These are phyloP conservation scores for Didymellaceae sp. DNA, from an alignment of 2,329 filamentous ascomycete genomes.

Conservation along the genomic window DNA sequence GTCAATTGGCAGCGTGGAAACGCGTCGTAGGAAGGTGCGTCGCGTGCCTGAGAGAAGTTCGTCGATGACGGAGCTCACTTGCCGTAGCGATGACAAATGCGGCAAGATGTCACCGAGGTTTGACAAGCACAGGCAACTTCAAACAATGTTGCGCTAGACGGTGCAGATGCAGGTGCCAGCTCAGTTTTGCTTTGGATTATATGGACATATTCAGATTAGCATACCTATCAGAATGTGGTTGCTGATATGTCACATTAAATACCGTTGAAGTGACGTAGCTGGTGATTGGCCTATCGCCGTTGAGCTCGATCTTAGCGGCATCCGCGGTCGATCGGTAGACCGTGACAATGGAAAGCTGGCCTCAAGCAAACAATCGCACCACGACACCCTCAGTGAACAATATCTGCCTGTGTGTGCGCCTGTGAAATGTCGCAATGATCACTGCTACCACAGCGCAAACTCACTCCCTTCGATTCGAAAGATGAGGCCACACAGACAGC, in stretches of 20 bases:
- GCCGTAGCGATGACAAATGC: slow-evolving; percentile 18
- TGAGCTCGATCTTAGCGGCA: slow-evolving; percentile 23
- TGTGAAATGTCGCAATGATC: slow-evolving; percentile 44
- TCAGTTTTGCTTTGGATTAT: no score
- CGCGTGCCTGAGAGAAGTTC: slow-evolving; percentile 9
- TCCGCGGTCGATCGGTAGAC: slow-evolving; percentile 22
- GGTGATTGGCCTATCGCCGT: slow-evolving; percentile 38
- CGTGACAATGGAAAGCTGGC: slow-evolving; percentile 43
- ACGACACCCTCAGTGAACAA: slow-evolving; percentile 7
- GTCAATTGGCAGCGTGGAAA: slow-evolving; percentile 5
- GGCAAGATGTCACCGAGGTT: slow-evolving; percentile 8
- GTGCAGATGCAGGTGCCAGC: no score
- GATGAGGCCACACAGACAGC: slow-evolving; percentile 46
- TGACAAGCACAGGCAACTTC: background rate
- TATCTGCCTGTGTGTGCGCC: slow-evolving; percentile 13
- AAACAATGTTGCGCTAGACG: background rate
- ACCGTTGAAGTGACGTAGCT: slow-evolving; percentile 31
- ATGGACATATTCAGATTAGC: no score
- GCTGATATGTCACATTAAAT: background rate
- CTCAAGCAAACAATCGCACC: slow-evolving; percentile 36
- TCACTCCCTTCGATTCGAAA: slow-evolving; percentile 21
- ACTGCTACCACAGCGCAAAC: slow-evolving; percentile 20
- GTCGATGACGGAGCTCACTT: slow-evolving; percentile 11
- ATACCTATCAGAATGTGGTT: background rate
- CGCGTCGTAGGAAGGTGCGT: slow-evolving; percentile 22